Conservation (phyloP, 2,329 filamentous ascomycete species). For the Neophaeococcomyces mojaviensis region DNA sequence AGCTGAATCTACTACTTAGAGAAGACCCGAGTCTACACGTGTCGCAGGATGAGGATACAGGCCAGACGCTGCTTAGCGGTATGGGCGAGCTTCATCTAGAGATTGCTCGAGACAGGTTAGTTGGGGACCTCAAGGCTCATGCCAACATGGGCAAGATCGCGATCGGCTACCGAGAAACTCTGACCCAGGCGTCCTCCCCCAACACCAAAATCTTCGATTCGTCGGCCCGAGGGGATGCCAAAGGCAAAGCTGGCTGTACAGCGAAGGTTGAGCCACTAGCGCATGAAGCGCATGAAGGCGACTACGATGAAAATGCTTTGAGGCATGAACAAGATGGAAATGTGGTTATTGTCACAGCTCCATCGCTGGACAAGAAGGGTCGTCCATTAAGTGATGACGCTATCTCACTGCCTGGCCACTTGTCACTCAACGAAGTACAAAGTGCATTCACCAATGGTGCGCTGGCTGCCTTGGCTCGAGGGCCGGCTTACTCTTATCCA, state of each 20-base stretch:
- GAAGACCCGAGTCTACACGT: conserved; percentile 91
- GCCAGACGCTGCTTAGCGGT: conserved; percentile 84
- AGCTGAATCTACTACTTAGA: conserved; percentile 68
- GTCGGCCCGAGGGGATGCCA: conserved; percentile 69
- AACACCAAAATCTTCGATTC: conserved; percentile 61
- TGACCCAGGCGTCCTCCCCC: conserved; percentile 51
- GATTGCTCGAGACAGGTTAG: conserved; percentile 78
- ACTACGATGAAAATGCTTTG: conserved; percentile 25
- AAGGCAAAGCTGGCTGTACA: conserved; percentile 68
- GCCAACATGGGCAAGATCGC: conserved; percentile 81
- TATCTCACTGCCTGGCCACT: conserved; percentile 47
- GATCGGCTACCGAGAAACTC: conserved; percentile 86
- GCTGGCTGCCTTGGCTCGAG: conserved; percentile 73
- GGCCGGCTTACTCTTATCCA: conserved; percentile 72
- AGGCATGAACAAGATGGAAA: conserved; percentile 60
- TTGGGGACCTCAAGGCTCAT: conserved; percentile 82
- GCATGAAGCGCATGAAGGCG: conserved; percentile 23
- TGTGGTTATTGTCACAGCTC: conserved; percentile 50
- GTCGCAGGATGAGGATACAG: conserved; percentile 77
- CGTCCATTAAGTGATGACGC: conserved; percentile 33
- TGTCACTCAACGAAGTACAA: conserved; percentile 43
- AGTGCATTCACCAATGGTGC: conserved; percentile 66
- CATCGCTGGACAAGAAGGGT: conserved; percentile 37
- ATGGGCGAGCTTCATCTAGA: conserved; percentile 97
- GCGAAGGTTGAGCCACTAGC: conserved; percentile 57